Evolutionary conservation across 495 filamentous ascomycete species (phyloP), one percentile per base, ranked within the genome.

Genomic region (Immersiella caudata): DNA sequence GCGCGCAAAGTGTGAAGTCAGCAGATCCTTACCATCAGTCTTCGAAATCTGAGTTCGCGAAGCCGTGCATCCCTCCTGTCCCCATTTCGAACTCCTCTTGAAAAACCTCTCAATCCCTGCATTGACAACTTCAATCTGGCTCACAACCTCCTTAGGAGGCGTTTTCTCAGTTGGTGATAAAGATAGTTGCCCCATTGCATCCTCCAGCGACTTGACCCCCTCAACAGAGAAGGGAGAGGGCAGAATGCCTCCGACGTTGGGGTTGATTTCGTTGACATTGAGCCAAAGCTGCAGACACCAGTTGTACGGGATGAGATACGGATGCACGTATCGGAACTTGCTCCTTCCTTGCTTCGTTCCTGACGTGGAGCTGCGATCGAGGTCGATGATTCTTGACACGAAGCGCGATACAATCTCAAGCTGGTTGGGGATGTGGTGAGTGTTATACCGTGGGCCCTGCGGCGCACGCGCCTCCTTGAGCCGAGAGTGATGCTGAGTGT

Each of bases 241-340:
- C 60, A 25, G 4, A 6, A 24, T 14, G 12, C 4, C 26, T 21
- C 54, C 18, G 25, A 62, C 18, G 25, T 18, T 40, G 4, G 55
- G 65, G 24, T 66, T 40, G 18, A 24, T 33, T 26, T 63, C 51
- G 9, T 54, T 27, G 16, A 68, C 65, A 18, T 22, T 51, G 29
- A 35, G 8, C 62, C 63, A 71, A 4, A 71, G 60, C 21, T 26
- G 18, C 66, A 71, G 49, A 58, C 66, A 68, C 69, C 69, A 71
- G 50, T 71, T 59, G 36, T 68, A 71, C 14, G 69, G 66, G 12
- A 71, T 40, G 20, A 71, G 50, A 25, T 58, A 66, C 3, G 66
- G 60, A 54, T 71, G 66, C 7, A 63, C 25, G 21, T 58, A 71
- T 1, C 56, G 55, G 33, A 71, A 71, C 29, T 52, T 26, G 22